Percentiles rank a stretch among this genome's conserved stretches.
These are phyloP conservation scores for Thraustotheca clavata DNA, from an alignment of 352 stramenopile species.

Conservation along the genomic window DNA sequence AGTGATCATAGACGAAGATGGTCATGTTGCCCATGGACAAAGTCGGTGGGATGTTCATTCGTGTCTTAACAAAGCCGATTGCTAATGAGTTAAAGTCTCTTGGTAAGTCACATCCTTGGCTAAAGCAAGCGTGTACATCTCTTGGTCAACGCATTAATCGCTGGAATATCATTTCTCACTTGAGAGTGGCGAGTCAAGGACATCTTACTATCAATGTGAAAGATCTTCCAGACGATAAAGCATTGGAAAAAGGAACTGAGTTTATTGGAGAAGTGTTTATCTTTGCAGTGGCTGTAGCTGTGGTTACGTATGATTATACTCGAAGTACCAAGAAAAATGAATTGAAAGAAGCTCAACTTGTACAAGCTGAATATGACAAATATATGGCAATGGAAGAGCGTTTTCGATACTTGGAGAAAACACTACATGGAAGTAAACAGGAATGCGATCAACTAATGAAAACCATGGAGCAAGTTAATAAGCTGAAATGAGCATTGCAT, in stretches of 20 bases:
- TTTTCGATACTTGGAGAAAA: slow-evolving; percentile 3
- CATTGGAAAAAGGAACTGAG: slow-evolving; percentile 64
- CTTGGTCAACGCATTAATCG: slow-evolving; percentile 63
- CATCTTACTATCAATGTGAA: slow-evolving; percentile 63
- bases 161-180: slow-evolving; percentile 54
- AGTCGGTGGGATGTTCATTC: slow-evolving; percentile 62
- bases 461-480: neutral
- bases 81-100: slow-evolving; percentile 85
- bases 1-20: neutral
- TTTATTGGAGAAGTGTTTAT: slow-evolving; percentile 70
- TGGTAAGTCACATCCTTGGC: slow-evolving; percentile 61
- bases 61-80: slow-evolving; percentile 75
- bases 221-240: slow-evolving; percentile 53
- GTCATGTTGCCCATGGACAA: slow-evolving; percentile 65
- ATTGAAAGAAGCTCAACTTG: slow-evolving; percentile 45
- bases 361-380: slow-evolving; percentile 23
- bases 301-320: slow-evolving; percentile 65
- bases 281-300: slow-evolving; percentile 63
- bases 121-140: slow-evolving; percentile 43
- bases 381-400: slow-evolving; percentile 10
- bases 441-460: neutral
- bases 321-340: slow-evolving; percentile 38
- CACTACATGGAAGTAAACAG: neutral
- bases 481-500: neutral
- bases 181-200: slow-evolving; percentile 54